These are phyloP conservation scores for Vitis hybrid DNA, from an alignment of 177 flowering plant species.

Conservation along the genomic window DNA sequence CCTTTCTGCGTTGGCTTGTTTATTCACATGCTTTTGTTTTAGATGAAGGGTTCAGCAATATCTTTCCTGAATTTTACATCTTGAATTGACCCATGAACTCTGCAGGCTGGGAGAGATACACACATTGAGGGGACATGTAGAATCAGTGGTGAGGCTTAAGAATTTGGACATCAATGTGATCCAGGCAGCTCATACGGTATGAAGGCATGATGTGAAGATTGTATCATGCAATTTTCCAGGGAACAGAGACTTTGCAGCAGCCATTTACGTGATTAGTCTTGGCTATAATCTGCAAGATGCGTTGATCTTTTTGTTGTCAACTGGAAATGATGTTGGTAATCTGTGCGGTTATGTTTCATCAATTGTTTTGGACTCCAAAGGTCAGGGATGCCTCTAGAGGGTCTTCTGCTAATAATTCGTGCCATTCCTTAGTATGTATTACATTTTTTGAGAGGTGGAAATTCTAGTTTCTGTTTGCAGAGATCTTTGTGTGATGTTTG, in stretches of 20 bases:
- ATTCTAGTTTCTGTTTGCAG: constrained; percentile 12
- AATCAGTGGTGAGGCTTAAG: constrained; percentile 73
- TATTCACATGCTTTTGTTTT: neutral
- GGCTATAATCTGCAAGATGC: constrained; percentile 4
- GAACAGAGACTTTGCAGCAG: constrained; percentile 1
- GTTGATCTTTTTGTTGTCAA: neutral
- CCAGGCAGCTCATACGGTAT: constrained; percentile 74
- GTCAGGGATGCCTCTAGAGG: constrained; percentile 4
- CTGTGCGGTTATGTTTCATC: neutral
- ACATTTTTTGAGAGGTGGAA: constrained; percentile 1
- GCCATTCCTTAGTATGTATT: constrained; percentile 3
- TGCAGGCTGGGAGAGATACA: constrained; percentile 64
- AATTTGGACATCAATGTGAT: constrained; percentile 54
- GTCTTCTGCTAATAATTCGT: neutral
- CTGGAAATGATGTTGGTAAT: neutral
- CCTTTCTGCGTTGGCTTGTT: neutral
- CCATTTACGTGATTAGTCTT: constrained; percentile 4
- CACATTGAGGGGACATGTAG: constrained; percentile 70
- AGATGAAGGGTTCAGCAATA: neutral
- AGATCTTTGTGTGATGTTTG: constrained; percentile 11
- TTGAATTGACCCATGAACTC: constrained; percentile 11
- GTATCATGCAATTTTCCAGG: constrained; percentile 1
- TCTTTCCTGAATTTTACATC: neutral
- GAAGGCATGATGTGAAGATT: constrained; percentile 8
- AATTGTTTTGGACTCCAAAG: constrained; percentile 5